Evolutionary conservation across 129 eudicot species (phyloP), one percentile per base, ranked within the genome.

Genomic region (Oenanthe sinensis): DNA sequence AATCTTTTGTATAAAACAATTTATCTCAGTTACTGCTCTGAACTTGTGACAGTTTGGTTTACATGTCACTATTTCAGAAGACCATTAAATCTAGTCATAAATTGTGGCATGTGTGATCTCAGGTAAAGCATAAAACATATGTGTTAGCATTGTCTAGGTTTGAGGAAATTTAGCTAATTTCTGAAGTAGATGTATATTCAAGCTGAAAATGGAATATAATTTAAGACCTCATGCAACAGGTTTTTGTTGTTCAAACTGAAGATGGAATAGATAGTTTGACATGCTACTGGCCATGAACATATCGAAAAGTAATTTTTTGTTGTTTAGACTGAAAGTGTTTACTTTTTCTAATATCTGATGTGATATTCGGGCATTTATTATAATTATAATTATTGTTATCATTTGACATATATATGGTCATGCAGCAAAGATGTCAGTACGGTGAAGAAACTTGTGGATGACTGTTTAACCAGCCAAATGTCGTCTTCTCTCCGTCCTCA

Each of bases 371-470:
- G 33, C 6, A 8, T 1, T 42, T 43, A 19, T 33, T 46, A 4
- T 26, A 28, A 40, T 14, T 1, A 7, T 5, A 74, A 4, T 8
- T 54, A 12, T 28, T 48, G n/a, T 26, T 19, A 22, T 20, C 47
- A 24, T 9, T 81, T 82, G 8, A 50, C 43, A 75, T 12, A 74
- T 83, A 55, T 48, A 45, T 43, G 60, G 82, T 75, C 24, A 80
- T 89, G 88, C 98, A 94, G 98, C 85, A 91, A 94, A 87, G 98
- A 94, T 85, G 91, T 91, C 45, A 71, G 79, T 74, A 91, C 87
- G 80, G 97, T 91, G 80, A 93, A 87, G 84, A 93, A 91, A 78
- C 89, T 93, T 49, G 97, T 93, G 81, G 97, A 88, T 76, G 97
- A 91, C 58, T 89, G 93, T 81, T 70, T 93, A 63, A 80, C 93